Conservation (phyloP, 352 stramenopile species). For the Globisporangium solare region DNA sequence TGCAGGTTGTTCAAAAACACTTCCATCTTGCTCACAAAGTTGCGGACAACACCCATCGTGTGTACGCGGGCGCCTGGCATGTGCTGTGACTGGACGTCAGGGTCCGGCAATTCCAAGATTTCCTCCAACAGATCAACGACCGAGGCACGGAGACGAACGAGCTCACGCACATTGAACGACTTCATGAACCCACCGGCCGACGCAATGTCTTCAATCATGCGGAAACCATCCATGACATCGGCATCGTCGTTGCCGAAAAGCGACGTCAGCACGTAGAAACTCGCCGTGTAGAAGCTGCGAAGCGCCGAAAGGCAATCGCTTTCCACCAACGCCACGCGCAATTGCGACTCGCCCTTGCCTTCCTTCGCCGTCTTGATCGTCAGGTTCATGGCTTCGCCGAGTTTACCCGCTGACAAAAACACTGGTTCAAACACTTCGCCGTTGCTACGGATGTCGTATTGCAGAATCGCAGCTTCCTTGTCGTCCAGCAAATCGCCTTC, state of each 20-base stretch:
- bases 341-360: conserved; percentile 73
- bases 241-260: conserved; percentile 77
- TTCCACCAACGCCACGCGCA: conserved; percentile 71
- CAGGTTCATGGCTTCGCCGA: conserved; percentile 69
- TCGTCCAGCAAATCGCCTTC: conserved; percentile 70
- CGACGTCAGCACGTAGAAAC: conserved; percentile 66
- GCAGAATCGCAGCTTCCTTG: conserved; percentile 71
- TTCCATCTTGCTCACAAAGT: conserved; percentile 89
- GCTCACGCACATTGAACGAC: conserved; percentile 67
- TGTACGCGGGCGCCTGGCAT: conserved; percentile 60
- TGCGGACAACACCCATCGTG: conserved; percentile 79
- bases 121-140: conserved; percentile 75
- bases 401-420: conserved; percentile 80
- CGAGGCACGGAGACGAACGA: conserved; percentile 52
- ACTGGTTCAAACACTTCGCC: conserved; percentile 84
- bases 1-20: conserved; percentile 60
- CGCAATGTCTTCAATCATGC: conserved; percentile 68
- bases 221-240: conserved; percentile 76
- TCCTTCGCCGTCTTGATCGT: conserved; percentile 70
- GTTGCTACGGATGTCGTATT: conserved; percentile 84
- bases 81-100: conserved; percentile 65
- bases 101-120: conserved; percentile 78
- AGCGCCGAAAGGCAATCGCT: conserved; percentile 79
- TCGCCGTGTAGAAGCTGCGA: conserved; percentile 80
- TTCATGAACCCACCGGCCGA: conserved; percentile 66